Evolutionary conservation across 495 filamentous ascomycete genomes (phyloP), one percentile per base, ranked within the genome.

Genomic region (Articulospora tetracladia): DNA sequence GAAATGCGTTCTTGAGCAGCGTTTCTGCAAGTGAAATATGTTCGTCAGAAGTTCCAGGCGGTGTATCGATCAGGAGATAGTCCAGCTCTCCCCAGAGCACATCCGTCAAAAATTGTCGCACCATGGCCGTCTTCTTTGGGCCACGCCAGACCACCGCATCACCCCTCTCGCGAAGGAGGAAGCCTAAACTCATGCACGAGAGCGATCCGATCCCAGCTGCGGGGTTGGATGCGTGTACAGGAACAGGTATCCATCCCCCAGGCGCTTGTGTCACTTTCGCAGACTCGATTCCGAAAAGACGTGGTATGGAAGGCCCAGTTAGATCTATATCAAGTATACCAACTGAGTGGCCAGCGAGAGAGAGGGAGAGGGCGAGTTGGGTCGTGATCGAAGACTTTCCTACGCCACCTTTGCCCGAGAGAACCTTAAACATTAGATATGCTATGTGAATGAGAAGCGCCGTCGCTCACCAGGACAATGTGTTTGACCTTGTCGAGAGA

Each of bases 61-160:
- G 94, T 1, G 94, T 98, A 75, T 98, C 94, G 64, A 98, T 88
- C 54, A 98, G 81, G 11, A 98, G 80, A 73, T 90, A 97, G 71
- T 97, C 92, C 28, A 92, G 81, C 12, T 82, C 78, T 28, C 86
- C 89, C 94, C 94, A 98, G n/a, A 87, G 81, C 6, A 96, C 93
- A 70, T 97, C 92, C 0, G 88, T 85, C 24, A 98, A 77, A 68
- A 98, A 98, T 68, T 98, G 94, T 28, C 90, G 87, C 44, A 98
- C 92, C 94, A 98, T 98, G 27, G 95, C 95, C 10, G 95, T 98
- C 76, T 98, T 98, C 75, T 98, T 98, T 0, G 94, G 94, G 0
- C 94, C 94, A 49, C 94, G 86, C 94, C 94, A 98, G 57, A 98
- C 91, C 0, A 98, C 92, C 2, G 93, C 92, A 65, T 96, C 92